These are phyloP conservation scores for Eucalyptus pauciflora DNA, from an alignment of 345 rosid genomes.

Conservation along the genomic window DNA sequence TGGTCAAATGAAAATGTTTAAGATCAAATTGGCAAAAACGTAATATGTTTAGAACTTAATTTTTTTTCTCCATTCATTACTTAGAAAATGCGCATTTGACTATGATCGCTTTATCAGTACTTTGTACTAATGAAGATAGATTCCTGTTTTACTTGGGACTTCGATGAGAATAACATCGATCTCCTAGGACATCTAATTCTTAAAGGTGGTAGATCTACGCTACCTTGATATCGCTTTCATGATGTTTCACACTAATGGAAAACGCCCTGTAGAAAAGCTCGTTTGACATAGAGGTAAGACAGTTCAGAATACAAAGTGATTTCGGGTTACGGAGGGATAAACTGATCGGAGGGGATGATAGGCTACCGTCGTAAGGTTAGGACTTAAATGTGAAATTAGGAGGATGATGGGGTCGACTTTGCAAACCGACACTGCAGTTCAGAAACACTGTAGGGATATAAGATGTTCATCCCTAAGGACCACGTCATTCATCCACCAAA, in stretches of 20 bases:
- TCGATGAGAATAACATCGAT: background rate
- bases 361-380: background rate
- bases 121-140: background rate
- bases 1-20: accelerated
- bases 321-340: background rate
- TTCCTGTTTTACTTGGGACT: background rate
- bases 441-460: too few relatives aligned
- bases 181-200: background rate
- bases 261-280: background rate
- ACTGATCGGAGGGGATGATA: background rate
- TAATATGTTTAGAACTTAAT: too few relatives aligned
- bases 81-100: background rate
- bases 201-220: background rate
- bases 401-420: too few relatives aligned
- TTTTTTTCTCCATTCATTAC: background rate
- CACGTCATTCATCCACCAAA: too few relatives aligned
- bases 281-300: background rate
- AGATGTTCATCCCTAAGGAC: too few relatives aligned
- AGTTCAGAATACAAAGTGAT: background rate
- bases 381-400: background rate
- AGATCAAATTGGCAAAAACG: too few relatives aligned
- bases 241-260: background rate
- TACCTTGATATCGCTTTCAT: background rate
- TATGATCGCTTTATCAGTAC: background rate
- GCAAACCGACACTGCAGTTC: too few relatives aligned